These are phyloP conservation scores for Pestalotiopsis sp. DNA, from an alignment of 2,329 filamentous ascomycete species.

Conservation along the genomic window DNA sequence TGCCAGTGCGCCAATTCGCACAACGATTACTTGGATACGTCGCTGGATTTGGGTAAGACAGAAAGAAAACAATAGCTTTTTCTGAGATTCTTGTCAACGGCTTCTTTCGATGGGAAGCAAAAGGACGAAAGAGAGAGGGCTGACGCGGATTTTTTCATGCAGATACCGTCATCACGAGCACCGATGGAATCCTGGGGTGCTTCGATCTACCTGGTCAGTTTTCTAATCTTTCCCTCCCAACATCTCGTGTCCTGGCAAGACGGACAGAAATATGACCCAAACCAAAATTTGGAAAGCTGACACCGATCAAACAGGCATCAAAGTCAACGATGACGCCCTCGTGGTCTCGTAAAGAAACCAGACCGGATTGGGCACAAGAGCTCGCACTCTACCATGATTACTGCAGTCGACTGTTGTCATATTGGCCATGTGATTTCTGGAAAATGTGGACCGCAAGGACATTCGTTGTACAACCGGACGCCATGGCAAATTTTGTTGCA, in stretches of 20 bases:
- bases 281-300: neutral
- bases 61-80: too few species aligned
- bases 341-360: neutral
- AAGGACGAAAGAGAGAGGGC: too few species aligned
- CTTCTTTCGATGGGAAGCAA: too few species aligned
- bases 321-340: neutral
- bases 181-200: conserved; percentile 12
- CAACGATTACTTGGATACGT: neutral
- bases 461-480: too few species aligned
- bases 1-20: conserved; percentile 12
- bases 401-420: too few species aligned
- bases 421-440: too few species aligned
- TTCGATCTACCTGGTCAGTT: conserved; percentile 16
- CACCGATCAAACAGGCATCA: neutral
- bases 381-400: too few species aligned
- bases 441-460: too few species aligned
- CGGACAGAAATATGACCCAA: too few species aligned
- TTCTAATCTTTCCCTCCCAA: neutral
- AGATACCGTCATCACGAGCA: conserved; percentile 15
- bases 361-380: neutral
- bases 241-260: neutral
- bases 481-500: too few species aligned
- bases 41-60: neutral
- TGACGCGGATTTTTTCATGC: neutral
- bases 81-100: too few species aligned